These are phyloP conservation scores for Wallacemonas sp. DNA, from an alignment of 208 protist genomes.

Conservation along the genomic window DNA sequence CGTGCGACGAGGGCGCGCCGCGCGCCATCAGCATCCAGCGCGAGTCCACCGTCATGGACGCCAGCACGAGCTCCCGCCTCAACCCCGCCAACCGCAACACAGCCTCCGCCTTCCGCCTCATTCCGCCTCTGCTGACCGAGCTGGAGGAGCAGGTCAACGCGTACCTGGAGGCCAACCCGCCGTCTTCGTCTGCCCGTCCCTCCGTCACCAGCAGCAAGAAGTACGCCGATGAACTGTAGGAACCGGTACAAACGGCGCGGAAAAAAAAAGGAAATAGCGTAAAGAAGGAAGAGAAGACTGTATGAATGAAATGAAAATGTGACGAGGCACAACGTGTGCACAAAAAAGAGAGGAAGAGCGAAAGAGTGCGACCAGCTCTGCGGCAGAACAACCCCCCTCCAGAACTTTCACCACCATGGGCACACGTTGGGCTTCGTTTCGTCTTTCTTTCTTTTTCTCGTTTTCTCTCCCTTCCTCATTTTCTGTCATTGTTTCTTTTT, in stretches of 20 bases:
- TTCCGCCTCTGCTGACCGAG: conserved; percentile 37
- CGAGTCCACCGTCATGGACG: conserved; percentile 5
- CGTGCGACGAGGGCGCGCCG: conserved; percentile 25
- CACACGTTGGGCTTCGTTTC: conserved; percentile 8
- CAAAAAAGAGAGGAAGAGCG: background rate
- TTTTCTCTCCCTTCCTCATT: conserved; percentile 13
- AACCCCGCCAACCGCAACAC: conserved; percentile 28
- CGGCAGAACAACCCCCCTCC: background rate
- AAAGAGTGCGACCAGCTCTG: too few species aligned
- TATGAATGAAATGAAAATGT: too few species aligned
- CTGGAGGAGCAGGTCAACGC: conserved; percentile 38
- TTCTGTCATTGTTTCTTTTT: conserved; percentile 4
- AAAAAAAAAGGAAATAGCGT: too few species aligned
- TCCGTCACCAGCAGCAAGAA: conserved; percentile 8
- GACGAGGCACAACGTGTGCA: too few species aligned
- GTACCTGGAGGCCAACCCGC: conserved; percentile 22
- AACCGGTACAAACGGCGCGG: too few species aligned
- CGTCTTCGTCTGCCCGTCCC: conserved; percentile 31
- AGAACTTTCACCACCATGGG: too few species aligned
- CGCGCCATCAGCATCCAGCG: conserved; percentile 56
- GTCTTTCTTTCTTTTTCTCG: conserved; percentile 25
- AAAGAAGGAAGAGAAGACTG: too few species aligned
- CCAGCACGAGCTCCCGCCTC: conserved; percentile 15
- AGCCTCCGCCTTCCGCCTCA: conserved; percentile 22
- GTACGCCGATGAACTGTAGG: conserved; percentile 8